A percentile compares a stretch with the other conserved stretches of the same genome.
These are phyloP conservation scores for Hemisphaericaspora xylofermentans DNA, from an alignment of 1,139 yeast genomes.

Conservation along the genomic window DNA sequence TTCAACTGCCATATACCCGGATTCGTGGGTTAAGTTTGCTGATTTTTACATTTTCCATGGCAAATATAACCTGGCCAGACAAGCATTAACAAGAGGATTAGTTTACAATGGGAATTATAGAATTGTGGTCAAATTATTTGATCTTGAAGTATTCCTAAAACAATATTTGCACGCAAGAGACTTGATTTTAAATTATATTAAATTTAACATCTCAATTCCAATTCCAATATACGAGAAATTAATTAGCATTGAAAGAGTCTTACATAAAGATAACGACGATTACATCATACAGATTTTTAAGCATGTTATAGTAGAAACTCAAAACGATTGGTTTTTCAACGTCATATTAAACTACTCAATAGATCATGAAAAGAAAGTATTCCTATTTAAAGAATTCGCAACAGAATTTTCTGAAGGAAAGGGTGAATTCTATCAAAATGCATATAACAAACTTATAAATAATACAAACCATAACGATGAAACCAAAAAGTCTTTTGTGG, in stretches of 20 bases:
- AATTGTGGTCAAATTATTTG: conserved; percentile 37
- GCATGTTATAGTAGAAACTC: conserved; percentile 23
- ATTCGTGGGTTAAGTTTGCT: conserved; percentile 63
- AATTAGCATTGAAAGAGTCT: conserved; percentile 34
- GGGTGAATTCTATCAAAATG: conserved; percentile 2
- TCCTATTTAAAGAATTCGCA: conserved; percentile 15
- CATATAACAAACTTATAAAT: conserved; percentile 2
- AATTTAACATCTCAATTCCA: conserved; percentile 29
- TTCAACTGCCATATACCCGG: conserved; percentile 51
- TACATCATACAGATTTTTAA: conserved; percentile 27
- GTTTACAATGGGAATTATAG: conserved; percentile 23
- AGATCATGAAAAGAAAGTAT: conserved; percentile 11
- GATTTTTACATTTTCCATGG: conserved; percentile 40
- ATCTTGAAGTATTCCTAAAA: conserved; percentile 34
- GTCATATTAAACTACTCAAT: conserved; percentile 18
- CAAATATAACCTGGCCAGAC: conserved; percentile 33
- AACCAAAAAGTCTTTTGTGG: background rate
- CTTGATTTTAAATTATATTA: conserved; percentile 27
- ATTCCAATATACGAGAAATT: conserved; percentile 38
- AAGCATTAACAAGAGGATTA: conserved; percentile 35
- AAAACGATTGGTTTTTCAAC: conserved; percentile 25
- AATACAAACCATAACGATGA: background rate
- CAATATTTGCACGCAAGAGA: conserved; percentile 39
- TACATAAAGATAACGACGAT: conserved; percentile 23
- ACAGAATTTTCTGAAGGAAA: conserved; percentile 2